Evolutionary conservation across 169 alveolate genomes (phyloP).

Genomic region (Plasmodium gallinaceum): DNA sequence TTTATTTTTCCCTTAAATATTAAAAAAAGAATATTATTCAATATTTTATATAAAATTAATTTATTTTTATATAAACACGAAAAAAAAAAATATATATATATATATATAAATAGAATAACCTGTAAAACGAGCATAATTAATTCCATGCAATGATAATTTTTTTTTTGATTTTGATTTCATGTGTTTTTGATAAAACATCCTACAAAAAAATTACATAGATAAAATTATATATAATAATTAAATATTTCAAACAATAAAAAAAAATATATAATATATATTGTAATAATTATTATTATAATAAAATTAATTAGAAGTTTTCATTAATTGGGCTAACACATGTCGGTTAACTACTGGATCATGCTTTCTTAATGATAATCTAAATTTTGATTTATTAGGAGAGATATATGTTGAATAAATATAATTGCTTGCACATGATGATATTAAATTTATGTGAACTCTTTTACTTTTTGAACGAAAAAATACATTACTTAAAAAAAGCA

Average conservation of each 20-base stretch:
- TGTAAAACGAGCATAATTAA: slow-evolving; percentile 84
- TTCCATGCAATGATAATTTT: slow-evolving; percentile 83
- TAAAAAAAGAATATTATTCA: slow-evolving; percentile 9
- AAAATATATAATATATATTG: not conserved
- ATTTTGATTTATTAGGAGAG: slow-evolving; percentile 87
- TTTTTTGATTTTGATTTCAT: slow-evolving; percentile 50
- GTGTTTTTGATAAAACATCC: slow-evolving; percentile 68
- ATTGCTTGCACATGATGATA: slow-evolving; percentile 87
- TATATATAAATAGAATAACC: slow-evolving; percentile 24
- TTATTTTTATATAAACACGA: not conserved
- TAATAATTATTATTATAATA: not conserved
- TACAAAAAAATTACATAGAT: slow-evolving; percentile 14
- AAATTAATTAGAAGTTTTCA: not conserved
- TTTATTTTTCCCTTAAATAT: slow-evolving; percentile 80
- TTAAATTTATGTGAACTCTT: slow-evolving; percentile 86
- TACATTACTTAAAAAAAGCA: slow-evolving; percentile 83
- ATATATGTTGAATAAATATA: slow-evolving; percentile 86
- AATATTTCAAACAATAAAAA: too few relatives aligned
- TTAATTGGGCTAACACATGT: slow-evolving; percentile 85
- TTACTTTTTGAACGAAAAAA: slow-evolving; percentile 87
- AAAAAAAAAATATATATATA: too few relatives aligned
- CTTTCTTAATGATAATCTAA: slow-evolving; percentile 87
- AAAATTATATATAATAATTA: not conserved
- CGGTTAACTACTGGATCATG: slow-evolving; percentile 88
- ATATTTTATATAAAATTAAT: not conserved